Base-by-base conservation (phyloP, 176 grass and related monocot genomes). In the Rhynchospora pubera region DNA sequence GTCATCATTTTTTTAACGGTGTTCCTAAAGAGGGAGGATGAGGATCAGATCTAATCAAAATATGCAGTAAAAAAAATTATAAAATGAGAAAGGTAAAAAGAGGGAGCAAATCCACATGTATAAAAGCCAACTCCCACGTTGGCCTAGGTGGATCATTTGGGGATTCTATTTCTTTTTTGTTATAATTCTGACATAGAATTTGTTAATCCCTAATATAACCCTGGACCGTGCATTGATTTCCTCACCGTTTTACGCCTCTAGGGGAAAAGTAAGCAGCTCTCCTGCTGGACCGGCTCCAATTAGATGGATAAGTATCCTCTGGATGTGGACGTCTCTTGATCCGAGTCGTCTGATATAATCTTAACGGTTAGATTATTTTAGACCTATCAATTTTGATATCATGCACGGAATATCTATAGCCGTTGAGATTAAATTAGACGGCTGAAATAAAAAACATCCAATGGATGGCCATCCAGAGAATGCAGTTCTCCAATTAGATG, bases 71-170 rank as follows among this genome's bases (percentile, higher is more conserved):
- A 18, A 65, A 83, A 67, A 64, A 26, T 13, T 47, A 50, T 1
- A 47, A 24, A 82, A 7, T 51, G 62, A 50, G 12, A 26, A n/a
- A 59, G 42, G 19, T 7, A 82, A 42, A 85, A 64, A 43, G 72
- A 73, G 62, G 53, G 57, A 53, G 16, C 85, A 62, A 59, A 78
- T 81, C 84, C 84, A 81, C 84, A 63, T 86, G 64, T 51, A 81
- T 19, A 81, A 86, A 85, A 82, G 76, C 55, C 64, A 57, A 86
- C 46, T 60, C 44, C 65, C 85, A 86, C 64, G 78, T 57, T 82
- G 78, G 77, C 85, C 85, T 53, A 2, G 19, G 64, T 32, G 67
- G 19, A 57, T 9, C 26, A 65, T 32, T 65, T 65, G 62, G 12
- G 26, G 5, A 19, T 24, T 57, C 44, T 83, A 70, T 74, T 60